These are phyloP conservation scores for Parafenestella ontariensis DNA, from an alignment of 2,329 filamentous ascomycete genomes.

Conservation along the genomic window DNA sequence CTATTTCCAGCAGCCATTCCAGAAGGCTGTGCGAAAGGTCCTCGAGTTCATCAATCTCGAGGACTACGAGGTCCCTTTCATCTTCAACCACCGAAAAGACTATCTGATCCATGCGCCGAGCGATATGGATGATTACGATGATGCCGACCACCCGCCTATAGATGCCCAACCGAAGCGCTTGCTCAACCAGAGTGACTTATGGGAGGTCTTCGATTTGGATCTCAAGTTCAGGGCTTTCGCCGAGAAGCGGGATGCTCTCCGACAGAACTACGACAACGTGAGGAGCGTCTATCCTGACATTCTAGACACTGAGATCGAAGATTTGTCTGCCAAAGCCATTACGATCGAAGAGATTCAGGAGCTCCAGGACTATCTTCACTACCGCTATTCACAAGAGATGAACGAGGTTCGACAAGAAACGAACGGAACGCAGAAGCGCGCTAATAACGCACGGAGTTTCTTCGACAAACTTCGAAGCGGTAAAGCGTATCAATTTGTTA, in stretches of 20 bases:
- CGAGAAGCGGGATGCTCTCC: slow-evolving; percentile 87
- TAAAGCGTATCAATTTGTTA: slow-evolving; percentile 81
- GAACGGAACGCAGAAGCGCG: slow-evolving; percentile 76
- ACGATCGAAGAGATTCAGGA: slow-evolving; percentile 97
- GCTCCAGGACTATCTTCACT: slow-evolving; percentile 94
- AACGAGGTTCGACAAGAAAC: slow-evolving; percentile 75
- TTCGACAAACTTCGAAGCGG: slow-evolving; percentile 85
- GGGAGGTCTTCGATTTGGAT: slow-evolving; percentile 93
- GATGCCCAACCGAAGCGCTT: slow-evolving; percentile 83
- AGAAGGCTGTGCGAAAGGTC: slow-evolving; percentile 87
- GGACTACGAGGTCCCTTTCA: slow-evolving; percentile 94
- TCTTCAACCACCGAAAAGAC: slow-evolving; percentile 97
- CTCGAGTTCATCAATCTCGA: slow-evolving; percentile 95
- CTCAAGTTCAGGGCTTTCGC: slow-evolving; percentile 92
- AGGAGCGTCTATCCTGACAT: slow-evolving; percentile 65
- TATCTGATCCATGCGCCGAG: slow-evolving; percentile 89
- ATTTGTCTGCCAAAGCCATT: slow-evolving; percentile 78
- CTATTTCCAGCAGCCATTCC: slow-evolving; percentile 81
- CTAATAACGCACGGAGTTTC: slow-evolving; percentile 79
- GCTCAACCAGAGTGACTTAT: slow-evolving; percentile 89
- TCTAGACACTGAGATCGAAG: slow-evolving; percentile 77
- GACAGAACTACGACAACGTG: slow-evolving; percentile 78
- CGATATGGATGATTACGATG: slow-evolving; percentile 64
- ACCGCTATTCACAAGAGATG: slow-evolving; percentile 84
- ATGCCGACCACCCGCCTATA: slow-evolving; percentile 73